Evolutionary conservation across 768 basidiomycete species (phyloP), one percentile per base, ranked within the genome.

Genomic region (Kockovaella imperatae): DNA sequence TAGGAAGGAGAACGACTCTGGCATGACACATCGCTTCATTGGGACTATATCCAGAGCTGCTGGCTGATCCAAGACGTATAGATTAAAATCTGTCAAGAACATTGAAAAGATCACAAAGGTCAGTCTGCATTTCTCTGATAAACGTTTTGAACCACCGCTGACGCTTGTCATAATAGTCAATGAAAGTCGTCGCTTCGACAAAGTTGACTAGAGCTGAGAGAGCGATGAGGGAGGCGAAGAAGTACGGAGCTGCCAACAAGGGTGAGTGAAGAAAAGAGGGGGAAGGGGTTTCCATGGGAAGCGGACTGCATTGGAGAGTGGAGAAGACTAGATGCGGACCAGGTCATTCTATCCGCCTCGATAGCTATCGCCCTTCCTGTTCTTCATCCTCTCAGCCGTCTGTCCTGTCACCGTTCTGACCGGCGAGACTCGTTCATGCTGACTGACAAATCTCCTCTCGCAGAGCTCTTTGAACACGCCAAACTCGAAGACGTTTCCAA

Each of bases 51-150:
- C n/a, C n/a, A 35, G 25, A 35, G 21, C 18, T 13, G n/a, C 4
- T 6, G 30, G 29, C 34, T 34, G 3, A 53, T 30, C 35, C 21
- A 23, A 41, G 14, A 34, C 20, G 39, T 5, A 38, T 87, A 75
- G 73, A 50, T 59, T 72, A 57, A 72, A 75, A 81, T 95, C 89
- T 39, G 93, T 96, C 67, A 79, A 80, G 73, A 95, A 95, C 77
- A 93, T 93, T 72, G 88, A 95, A 80, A 97, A 97, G 86, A 96
- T 99, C 77, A 96, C 93, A 53, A 93, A 95, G 78, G 91, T 88
- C 56, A 56, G 79, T 67, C 41, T 49, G 35, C 49, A 7, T 6
- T 28, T n/a, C n/a, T n/a, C n/a, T 23, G 23, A 24, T 21, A 42
- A 42, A 28, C 6, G 20, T 28, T 14, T 43, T 53, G 29, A 50